Base-by-base conservation (phyloP, 2,329 filamentous ascomycete species). In the Paradendryphiella salina region DNA sequence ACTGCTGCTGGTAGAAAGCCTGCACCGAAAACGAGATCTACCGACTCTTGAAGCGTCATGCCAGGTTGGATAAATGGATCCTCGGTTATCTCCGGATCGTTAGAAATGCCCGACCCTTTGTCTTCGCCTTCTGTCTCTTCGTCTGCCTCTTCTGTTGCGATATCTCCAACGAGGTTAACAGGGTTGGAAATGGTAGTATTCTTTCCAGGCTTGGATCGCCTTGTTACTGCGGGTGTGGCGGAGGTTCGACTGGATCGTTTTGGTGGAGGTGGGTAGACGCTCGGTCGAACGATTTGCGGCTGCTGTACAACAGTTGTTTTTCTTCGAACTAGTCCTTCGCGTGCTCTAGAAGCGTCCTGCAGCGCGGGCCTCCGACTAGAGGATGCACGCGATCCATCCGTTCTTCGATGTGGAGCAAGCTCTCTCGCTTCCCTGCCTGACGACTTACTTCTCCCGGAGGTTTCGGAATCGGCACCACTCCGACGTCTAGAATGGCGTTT, bases 61-160 rank as follows among this genome's bases (percentile, higher is more conserved):
- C 36, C 33, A 8, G 54, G 54, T 38, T 55, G 51, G 34, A 9
- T 26, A 43, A 52, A 57, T 1, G 45, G 35, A 17, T 28, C 44
- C 10, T 15, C 26, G 17, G 33, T 10, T 13, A 26, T 18, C n/a
- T 42, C 26, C 26, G n/a, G 14, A n/a, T 35, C 1, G 5, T 21
- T 17, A 13, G 33, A 46, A 13, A 6, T 11, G 3, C 13, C n/a
- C 4, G 32, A 15, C 13, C 15, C 7, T 31, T 20, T 11, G n/a
- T n/a, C 7, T 13, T 5, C 6, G 20, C 14, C 3, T 4, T 18
- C 4, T 8, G 10, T 17, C 1, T 14, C 20, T 14, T 21, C 21
- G 14, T 37, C 17, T 13, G 13, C 14, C 13, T 14, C 35, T 5
- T 14, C 14, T 1, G 33, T 11, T 23, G 34, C 17, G 31, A 36